Evolutionary conservation across 2,329 filamentous ascomycete genomes (phyloP).

Genomic region (Aspergillus candidus): DNA sequence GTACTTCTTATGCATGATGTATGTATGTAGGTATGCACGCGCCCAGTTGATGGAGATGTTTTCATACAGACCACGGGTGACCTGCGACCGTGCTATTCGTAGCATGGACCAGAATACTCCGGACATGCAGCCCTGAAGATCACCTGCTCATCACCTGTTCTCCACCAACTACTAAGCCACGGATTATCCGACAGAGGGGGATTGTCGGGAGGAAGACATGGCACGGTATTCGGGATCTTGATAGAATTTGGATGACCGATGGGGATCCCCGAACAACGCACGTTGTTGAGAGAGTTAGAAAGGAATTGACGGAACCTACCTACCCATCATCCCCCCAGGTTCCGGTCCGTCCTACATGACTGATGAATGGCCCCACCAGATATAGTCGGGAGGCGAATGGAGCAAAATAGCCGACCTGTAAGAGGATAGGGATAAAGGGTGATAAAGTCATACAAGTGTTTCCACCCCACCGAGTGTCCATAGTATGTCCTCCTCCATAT

Average conservation of each 20-base stretch:
- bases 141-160: conserved; percentile 11
- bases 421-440: not conserved
- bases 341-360: not conserved
- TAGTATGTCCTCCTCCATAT: not conserved
- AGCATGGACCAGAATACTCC: conserved; percentile 16
- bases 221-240: too few species aligned
- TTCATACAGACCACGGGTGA: conserved; percentile 4
- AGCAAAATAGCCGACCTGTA: too few species aligned
- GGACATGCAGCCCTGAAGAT: conserved; percentile 19
- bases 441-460: conserved; percentile 3
- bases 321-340: too few species aligned
- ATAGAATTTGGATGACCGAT: too few species aligned
- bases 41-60: too few species aligned
- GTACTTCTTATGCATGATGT: too few species aligned
- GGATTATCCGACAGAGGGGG: too few species aligned
- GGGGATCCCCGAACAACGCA: too few species aligned
- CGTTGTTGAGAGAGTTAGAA: too few species aligned
- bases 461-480: conserved; percentile 2
- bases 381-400: conserved; percentile 12
- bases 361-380: conserved; percentile 3
- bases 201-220: too few species aligned
- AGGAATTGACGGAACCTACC: too few species aligned
- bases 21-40: too few species aligned
- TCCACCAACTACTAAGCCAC: not conserved
- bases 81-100: conserved; percentile 9